Evolutionary conservation across 108 stramenopile genomes (phyloP).

Genomic region (Cyclotella choctawhatcheeana): DNA sequence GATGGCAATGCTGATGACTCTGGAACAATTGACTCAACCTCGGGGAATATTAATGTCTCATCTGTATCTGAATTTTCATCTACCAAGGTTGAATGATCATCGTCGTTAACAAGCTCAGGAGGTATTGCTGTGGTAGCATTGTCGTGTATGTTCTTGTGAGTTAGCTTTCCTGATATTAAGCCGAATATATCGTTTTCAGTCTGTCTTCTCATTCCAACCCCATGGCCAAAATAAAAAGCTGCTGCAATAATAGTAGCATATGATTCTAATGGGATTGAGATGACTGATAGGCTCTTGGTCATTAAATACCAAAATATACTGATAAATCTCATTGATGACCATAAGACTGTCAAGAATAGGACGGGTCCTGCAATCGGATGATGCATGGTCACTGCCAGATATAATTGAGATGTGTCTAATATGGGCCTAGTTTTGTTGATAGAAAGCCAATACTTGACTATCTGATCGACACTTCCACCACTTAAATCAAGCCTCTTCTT

Average conservation of each 20-base stretch:
- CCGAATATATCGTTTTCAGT: not conserved
- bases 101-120: slow-evolving; percentile 7
- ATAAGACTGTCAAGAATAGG: slow-evolving; percentile 20
- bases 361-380: slow-evolving; percentile 32
- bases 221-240: slow-evolving; percentile 44
- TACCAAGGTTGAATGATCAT: slow-evolving; percentile 49
- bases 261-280: slow-evolving; percentile 37
- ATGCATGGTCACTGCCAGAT: slow-evolving; percentile 24
- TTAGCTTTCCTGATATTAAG: not conserved
- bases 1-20: slow-evolving; percentile 55
- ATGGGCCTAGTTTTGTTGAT: slow-evolving; percentile 6
- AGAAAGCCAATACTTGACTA: slow-evolving; percentile 36
- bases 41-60: slow-evolving; percentile 25
- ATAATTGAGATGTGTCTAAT: slow-evolving; percentile 12
- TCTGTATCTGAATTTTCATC: slow-evolving; percentile 50
- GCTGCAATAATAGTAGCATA: slow-evolving; percentile 34
- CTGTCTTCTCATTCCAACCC: slow-evolving; percentile 16
- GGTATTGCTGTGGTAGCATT: not conserved
- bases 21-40: slow-evolving; percentile 13
- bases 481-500: not conserved
- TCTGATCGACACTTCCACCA: slow-evolving; percentile 21
- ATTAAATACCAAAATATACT: slow-evolving; percentile 26
- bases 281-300: not conserved
- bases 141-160: not conserved
- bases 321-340: slow-evolving; percentile 18